Percentiles rank a stretch among this genome's conserved stretches.
phyloP scores from a whole-genome alignment of 805 yeast species.

The Candida quercuum region DNA sequence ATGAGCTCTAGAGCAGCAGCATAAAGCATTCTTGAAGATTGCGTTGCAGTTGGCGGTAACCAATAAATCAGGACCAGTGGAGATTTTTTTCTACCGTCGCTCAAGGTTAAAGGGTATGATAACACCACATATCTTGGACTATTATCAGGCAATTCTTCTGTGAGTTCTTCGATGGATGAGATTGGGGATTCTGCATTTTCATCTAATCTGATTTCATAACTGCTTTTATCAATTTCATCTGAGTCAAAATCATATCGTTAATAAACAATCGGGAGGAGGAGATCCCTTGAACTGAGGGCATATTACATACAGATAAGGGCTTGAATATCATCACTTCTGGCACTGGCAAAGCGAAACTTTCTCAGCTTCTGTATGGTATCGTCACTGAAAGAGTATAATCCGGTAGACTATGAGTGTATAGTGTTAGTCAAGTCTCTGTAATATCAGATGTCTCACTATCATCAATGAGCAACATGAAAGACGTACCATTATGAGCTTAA shows the following conservation, averaged over 20 bases:
- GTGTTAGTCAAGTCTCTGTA: too few relatives aligned
- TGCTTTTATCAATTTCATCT: constrained; percentile 50
- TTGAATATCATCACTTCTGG: constrained; percentile 55
- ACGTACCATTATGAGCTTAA: background rate
- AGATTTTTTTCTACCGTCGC: constrained; percentile 67
- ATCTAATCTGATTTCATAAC: constrained; percentile 47
- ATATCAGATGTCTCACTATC: too few relatives aligned
- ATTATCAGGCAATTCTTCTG: constrained; percentile 77
- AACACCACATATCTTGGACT: constrained; percentile 70
- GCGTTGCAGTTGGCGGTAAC: constrained; percentile 83
- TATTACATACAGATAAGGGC: constrained; percentile 50
- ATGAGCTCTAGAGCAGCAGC: constrained; percentile 87
- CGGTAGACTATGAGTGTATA: constrained; percentile 31
- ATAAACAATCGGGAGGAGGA: too few relatives aligned
- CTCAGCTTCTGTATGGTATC: constrained; percentile 56
- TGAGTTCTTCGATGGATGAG: constrained; percentile 51
- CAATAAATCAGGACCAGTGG: constrained; percentile 84
- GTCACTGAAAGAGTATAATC: constrained; percentile 57
- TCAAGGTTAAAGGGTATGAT: constrained; percentile 64
- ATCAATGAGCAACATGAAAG: too few relatives aligned
- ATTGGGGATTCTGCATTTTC: constrained; percentile 39
- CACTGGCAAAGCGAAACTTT: constrained; percentile 70
- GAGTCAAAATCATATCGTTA: too few relatives aligned
- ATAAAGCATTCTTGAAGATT: constrained; percentile 77
- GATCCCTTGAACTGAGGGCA: too few relatives aligned